phyloP scores from a whole-genome alignment of 306 rosid species.

The Fragaria nilgerrensis region DNA sequence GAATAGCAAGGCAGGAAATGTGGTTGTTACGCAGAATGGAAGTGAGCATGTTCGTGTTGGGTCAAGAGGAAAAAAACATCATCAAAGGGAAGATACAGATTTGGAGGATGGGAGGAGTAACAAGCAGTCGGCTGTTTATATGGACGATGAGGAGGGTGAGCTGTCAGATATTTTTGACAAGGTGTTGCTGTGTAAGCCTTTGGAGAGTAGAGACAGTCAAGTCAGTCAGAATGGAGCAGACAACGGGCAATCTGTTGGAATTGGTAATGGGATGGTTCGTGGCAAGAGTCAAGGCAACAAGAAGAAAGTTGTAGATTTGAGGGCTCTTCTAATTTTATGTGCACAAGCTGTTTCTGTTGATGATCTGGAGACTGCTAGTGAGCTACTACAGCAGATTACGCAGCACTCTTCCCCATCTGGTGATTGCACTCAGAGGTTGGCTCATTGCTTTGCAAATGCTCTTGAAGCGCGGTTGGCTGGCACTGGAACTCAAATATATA shows the following conservation, averaged over 20 bases:
- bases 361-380: conserved; percentile 59
- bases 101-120: conserved; percentile 48
- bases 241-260: conserved; percentile 16
- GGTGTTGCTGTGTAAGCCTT: conserved; percentile 33
- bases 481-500: conserved; percentile 48
- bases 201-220: conserved; percentile 11
- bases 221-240: conserved; percentile 20
- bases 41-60: conserved; percentile 21
- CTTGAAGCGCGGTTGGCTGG: conserved; percentile 76
- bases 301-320: conserved; percentile 58
- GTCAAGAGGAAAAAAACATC: conserved; percentile 49
- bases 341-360: conserved; percentile 65
- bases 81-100: conserved; percentile 40
- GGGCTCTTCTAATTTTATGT: conserved; percentile 53
- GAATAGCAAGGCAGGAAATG: conserved; percentile 25
- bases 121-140: conserved; percentile 45
- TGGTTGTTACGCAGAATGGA: conserved; percentile 31
- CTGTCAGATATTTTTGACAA: conserved; percentile 55
- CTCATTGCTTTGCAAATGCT: conserved; percentile 60
- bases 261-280: conserved; percentile 31
- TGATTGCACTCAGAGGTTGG: conserved; percentile 63
- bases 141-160: conserved; percentile 38
- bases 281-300: conserved; percentile 41
- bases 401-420: conserved; percentile 61
- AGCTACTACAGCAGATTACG: conserved; percentile 65